Percentiles rank a stretch among this genome's conserved stretches.
phyloP scores from a whole-genome alignment of 78 protist species.

The slime mould (Dictyostelium discoideum) region DNA sequence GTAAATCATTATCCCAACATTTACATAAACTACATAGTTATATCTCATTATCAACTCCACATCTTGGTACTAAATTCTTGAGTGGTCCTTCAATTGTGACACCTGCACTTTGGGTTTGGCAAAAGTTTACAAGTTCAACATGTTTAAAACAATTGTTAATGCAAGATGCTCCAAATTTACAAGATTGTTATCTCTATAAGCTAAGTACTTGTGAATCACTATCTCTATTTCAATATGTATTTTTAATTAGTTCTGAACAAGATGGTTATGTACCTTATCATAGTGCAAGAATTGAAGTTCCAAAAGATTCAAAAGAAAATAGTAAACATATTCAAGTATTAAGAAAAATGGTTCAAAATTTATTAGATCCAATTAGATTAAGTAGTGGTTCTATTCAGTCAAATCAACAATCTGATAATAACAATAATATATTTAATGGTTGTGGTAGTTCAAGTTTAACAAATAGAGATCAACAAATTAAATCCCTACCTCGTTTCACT shows the following conservation, averaged over 20 bases:
- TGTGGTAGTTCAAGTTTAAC: not conserved
- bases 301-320: slow-evolving; percentile 52
- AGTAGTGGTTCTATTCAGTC: not conserved
- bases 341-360: slow-evolving; percentile 36
- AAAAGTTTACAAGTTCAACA: slow-evolving; percentile 58
- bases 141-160: slow-evolving; percentile 71
- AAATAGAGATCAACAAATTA: not conserved
- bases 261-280: slow-evolving; percentile 79
- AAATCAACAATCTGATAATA: not conserved
- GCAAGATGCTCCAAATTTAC: slow-evolving; percentile 56
- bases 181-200: slow-evolving; percentile 46
- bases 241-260: slow-evolving; percentile 70
- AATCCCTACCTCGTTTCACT: not conserved
- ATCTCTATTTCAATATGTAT: slow-evolving; percentile 60
- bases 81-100: slow-evolving; percentile 33
- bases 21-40: slow-evolving; percentile 59
- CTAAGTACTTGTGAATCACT: slow-evolving; percentile 17
- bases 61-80: slow-evolving; percentile 57
- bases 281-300: slow-evolving; percentile 70
- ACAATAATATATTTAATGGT: not conserved
- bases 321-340: not conserved
- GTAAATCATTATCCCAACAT: not conserved
- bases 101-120: slow-evolving; percentile 84
- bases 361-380: slow-evolving; percentile 22
- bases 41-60: slow-evolving; percentile 78